Base-by-base conservation (phyloP, 352 stramenopile genomes). In the Pythium biforme region DNA sequence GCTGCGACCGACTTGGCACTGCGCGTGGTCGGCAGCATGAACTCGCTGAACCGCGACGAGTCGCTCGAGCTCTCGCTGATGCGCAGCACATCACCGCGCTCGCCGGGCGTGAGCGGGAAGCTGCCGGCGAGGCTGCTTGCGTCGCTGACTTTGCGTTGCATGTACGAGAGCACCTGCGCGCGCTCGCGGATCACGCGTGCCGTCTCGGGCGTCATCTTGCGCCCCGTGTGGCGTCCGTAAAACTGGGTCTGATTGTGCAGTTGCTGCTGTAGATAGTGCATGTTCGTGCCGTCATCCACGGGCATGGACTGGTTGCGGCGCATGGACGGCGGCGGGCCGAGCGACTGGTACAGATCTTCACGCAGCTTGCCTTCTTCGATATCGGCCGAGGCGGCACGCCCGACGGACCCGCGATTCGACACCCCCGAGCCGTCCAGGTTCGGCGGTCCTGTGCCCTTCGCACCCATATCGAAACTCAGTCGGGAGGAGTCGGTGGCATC, bases 121-220 rank as follows among this genome's bases (percentile, higher is more conserved):
- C 41, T 54, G 2, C 55, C 55, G 17, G 55, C 55, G 22, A 62
- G 66, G 49, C 84, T 95, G 51, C 84, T 93, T 4, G 81, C 78
- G 54, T 95, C 86, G 54, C 84, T 94, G 17, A 81, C 79, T 55
- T 95, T 95, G 34, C 84, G 83, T 17, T 93, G 81, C 66, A 95
- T 80, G 61, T 95, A 95, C 64, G 87, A 89, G 33, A 95, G 61
- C 39, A 95, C 84, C n/a, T 94, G 83, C 1, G 84, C 86, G 4
- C 86, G 84, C 14, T 95, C 86, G n/a, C 86, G 84, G 22, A 94
- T 83, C 47, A 83, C 68, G 31, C 84, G 78, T n/a, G 81, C 77
- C 26, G 74, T 89, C 17, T 92, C 82, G 2, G 65, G 39, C 8
- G 65, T 68, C 45, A 68, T 50, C 19, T 72, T 72, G 15, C 59